Conservation (phyloP, 257 asterid species). For the Capsicum pubescens region DNA sequence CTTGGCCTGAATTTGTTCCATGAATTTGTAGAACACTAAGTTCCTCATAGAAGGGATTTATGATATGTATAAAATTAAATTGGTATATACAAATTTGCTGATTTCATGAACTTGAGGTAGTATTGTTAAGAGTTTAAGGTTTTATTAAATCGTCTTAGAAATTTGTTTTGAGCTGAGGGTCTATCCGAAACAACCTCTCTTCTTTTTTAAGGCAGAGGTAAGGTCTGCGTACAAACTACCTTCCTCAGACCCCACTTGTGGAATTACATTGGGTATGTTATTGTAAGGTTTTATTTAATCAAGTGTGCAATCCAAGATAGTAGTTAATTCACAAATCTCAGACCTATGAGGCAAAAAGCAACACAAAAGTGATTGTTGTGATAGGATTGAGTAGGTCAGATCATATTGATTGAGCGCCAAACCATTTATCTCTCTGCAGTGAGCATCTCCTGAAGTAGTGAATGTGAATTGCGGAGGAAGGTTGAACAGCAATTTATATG, state of each 20-base stretch:
- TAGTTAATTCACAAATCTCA: not conserved
- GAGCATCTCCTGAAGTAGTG: conserved; percentile 27
- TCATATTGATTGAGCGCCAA: not conserved
- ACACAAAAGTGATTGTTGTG: conserved; percentile 1
- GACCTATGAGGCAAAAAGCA: not conserved
- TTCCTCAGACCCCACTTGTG: too few relatives aligned
- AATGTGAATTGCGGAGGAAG: conserved; percentile 48
- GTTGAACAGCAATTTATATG: conserved; percentile 29
- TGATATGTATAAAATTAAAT: not conserved
- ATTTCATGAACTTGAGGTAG: not conserved
- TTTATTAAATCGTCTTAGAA: not conserved
- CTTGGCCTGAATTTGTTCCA: conserved; percentile 9
- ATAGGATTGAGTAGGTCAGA: conserved; percentile 13
- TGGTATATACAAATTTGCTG: not conserved
- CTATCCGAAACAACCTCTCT: too few relatives aligned
- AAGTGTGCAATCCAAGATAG: not conserved
- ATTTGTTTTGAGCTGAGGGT: too few relatives aligned
- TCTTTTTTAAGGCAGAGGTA: too few relatives aligned
- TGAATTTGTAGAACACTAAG: not conserved
- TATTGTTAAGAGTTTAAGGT: not conserved
- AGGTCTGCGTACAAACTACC: too few relatives aligned
- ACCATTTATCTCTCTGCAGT: not conserved
- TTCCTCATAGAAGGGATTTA: conserved; percentile 3
- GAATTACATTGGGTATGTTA: too few relatives aligned
- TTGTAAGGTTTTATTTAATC: too few relatives aligned